Conservation (phyloP, 108 stramenopile species). For the Aurantiochytrium sp. region DNA sequence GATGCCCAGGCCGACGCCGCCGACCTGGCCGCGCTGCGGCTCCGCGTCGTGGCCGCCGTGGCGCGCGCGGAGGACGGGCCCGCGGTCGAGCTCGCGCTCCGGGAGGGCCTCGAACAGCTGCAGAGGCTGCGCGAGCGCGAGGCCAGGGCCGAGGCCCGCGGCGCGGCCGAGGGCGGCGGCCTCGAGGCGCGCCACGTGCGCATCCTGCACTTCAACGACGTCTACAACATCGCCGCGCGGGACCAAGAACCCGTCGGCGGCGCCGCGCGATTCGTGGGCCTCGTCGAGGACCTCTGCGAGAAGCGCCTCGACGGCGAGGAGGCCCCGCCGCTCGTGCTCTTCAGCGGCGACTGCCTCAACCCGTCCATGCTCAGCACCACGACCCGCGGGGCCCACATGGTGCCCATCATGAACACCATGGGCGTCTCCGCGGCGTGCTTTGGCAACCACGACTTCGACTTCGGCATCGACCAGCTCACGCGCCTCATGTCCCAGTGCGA, state of each 20-base stretch:
- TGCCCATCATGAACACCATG: background rate
- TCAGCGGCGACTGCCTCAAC: constrained; percentile 29
- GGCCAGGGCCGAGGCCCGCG: background rate
- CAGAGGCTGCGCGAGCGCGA: background rate
- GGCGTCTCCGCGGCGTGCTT: background rate
- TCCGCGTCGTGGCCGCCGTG: background rate
- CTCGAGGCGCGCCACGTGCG: background rate
- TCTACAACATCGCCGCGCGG: background rate
- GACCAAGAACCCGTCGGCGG: background rate
- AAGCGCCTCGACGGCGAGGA: background rate
- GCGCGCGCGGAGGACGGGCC: background rate
- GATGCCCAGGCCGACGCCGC: too few relatives aligned
- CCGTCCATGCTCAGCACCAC: constrained; percentile 16
- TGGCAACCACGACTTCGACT: constrained; percentile 38
- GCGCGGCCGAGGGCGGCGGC: background rate
- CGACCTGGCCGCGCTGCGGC: background rate
- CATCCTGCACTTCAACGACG: constrained; percentile 34
- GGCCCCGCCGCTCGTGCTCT: constrained; percentile 14
- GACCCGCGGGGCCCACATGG: constrained; percentile 28
- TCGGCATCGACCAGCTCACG: constrained; percentile 21
- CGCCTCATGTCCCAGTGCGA: background rate
- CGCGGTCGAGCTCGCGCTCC: background rate
- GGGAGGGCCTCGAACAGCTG: background rate
- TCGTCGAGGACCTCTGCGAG: background rate
- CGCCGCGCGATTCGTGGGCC: background rate